phyloP scores from a whole-genome alignment of 768 basidiomycete genomes.

The Boletus rubroflammeus region DNA sequence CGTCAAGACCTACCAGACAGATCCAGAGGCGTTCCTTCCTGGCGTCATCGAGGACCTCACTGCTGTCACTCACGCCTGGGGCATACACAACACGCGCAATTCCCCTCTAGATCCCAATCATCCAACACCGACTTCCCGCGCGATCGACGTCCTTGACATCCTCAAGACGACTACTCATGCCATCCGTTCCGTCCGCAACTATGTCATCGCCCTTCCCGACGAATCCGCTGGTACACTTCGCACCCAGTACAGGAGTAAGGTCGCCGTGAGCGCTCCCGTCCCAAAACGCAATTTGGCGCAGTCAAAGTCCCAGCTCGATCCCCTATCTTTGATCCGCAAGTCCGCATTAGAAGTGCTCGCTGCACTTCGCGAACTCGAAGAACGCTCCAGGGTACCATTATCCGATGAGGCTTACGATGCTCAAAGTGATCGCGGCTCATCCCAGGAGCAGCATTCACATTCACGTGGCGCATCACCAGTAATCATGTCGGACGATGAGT shows the following conservation, averaged over 20 bases:
- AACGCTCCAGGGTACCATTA: conserved; percentile 68
- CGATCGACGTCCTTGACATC: conserved; percentile 60
- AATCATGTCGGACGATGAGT: conserved; percentile 37
- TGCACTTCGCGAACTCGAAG: conserved; percentile 76
- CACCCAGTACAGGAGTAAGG: conserved; percentile 55
- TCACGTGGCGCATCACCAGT: conserved; percentile 47
- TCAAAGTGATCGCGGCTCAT: conserved; percentile 62
- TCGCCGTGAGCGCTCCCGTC: conserved; percentile 30
- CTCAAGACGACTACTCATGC: conserved; percentile 79
- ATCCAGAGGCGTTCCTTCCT: conserved; percentile 75
- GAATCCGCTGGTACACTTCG: conserved; percentile 57
- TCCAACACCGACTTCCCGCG: conserved; percentile 13
- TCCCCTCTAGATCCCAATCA: conserved; percentile 15
- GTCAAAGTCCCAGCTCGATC: conserved; percentile 45
- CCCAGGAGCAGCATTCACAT: conserved; percentile 31
- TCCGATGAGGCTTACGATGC: conserved; percentile 82
- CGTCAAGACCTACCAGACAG: conserved; percentile 64
- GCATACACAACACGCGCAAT: conserved; percentile 33
- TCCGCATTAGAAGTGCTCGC: conserved; percentile 83
- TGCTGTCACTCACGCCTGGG: conserved; percentile 62
- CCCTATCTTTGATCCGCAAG: conserved; percentile 65
- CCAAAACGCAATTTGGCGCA: conserved; percentile 36
- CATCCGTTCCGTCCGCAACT: conserved; percentile 80
- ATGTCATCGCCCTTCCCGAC: conserved; percentile 77
- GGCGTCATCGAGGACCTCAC: conserved; percentile 74